A percentile compares a stretch with the other conserved stretches of the same genome.
Evolutionary conservation across 495 filamentous ascomycete genomes (phyloP).

Genomic region (Jackrogersella minutella): DNA sequence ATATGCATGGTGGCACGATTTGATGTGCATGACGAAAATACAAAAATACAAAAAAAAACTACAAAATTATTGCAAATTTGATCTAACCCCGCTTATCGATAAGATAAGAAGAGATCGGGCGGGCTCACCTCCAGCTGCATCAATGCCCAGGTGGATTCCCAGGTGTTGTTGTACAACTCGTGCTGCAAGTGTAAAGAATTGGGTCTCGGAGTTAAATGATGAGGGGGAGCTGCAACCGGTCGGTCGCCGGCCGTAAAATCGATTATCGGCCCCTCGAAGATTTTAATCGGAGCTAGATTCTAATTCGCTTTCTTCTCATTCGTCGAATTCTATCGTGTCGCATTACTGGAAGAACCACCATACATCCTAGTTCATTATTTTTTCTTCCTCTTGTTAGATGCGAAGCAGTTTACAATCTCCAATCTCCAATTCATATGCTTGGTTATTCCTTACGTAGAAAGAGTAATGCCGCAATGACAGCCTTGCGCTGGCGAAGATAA

Average conservation of each 20-base stretch:
- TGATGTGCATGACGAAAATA: no score
- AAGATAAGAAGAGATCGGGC: constrained; percentile 17
- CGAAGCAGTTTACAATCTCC: constrained; percentile 3
- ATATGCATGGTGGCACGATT: neutral
- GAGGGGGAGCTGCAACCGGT: constrained; percentile 5
- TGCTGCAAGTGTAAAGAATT: neutral
- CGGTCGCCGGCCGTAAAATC: constrained; percentile 24
- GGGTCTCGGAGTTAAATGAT: constrained; percentile 24
- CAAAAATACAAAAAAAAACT: neutral
- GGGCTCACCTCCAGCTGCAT: neutral
- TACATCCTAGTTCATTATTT: constrained; percentile 25
- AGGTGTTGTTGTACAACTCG: no score
- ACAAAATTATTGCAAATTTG: neutral
- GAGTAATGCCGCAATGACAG: constrained; percentile 28
- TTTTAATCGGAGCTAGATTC: constrained; percentile 39
- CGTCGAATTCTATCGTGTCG: constrained; percentile 28
- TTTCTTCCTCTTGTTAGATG: constrained; percentile 34
- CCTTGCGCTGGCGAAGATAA: neutral
- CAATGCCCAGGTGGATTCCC: no score
- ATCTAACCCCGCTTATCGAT: constrained; percentile 11
- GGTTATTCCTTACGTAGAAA: constrained; percentile 11
- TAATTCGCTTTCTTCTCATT: constrained; percentile 31
- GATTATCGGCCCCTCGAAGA: constrained; percentile 16
- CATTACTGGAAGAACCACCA: constrained; percentile 12
- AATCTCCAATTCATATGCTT: neutral